Evolutionary conservation across 768 basidiomycete genomes (phyloP).

Genomic region (Boletellus ananas): DNA sequence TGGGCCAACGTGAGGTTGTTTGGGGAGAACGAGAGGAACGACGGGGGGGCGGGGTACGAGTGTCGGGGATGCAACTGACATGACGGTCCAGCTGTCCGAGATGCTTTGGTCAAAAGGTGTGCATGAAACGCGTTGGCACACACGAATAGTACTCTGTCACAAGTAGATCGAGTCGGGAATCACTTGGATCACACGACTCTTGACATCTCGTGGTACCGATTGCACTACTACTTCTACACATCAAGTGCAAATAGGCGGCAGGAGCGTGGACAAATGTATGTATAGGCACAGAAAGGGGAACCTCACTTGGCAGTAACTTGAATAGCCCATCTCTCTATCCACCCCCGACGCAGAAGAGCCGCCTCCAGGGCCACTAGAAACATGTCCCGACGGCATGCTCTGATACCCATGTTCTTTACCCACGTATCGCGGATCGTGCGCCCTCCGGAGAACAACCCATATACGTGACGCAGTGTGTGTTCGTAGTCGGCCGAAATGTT

Average conservation of each 20-base stretch:
- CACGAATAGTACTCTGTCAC: no score
- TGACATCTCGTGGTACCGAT: no score
- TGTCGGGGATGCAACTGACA: constrained; percentile 65
- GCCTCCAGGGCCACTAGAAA: constrained; percentile 52
- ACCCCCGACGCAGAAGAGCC: constrained; percentile 42
- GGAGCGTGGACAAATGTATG: no score
- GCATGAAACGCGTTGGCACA: no score
- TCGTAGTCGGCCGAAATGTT: constrained; percentile 40
- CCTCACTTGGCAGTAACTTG: constrained; percentile 18
- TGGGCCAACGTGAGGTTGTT: constrained; percentile 62
- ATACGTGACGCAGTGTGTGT: constrained; percentile 6
- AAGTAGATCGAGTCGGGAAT: no score
- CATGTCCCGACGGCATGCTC: constrained; percentile 44
- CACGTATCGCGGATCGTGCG: constrained; percentile 11
- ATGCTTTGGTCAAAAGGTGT: no score
- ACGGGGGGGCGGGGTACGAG: constrained; percentile 59
- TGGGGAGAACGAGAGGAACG: constrained; percentile 66
- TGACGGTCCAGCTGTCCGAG: constrained; percentile 14
- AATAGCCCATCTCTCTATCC: constrained; percentile 46
- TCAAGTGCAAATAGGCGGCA: no score
- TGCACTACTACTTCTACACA: no score
- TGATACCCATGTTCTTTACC: constrained; percentile 25
- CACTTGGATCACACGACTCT: no score
- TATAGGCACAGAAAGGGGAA: background rate
- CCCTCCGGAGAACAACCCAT: constrained; percentile 8